Evolutionary conservation across 78 protist genomes (phyloP), one percentile per base, ranked within the genome.

Genomic region (Goniomonas avonlea): DNA sequence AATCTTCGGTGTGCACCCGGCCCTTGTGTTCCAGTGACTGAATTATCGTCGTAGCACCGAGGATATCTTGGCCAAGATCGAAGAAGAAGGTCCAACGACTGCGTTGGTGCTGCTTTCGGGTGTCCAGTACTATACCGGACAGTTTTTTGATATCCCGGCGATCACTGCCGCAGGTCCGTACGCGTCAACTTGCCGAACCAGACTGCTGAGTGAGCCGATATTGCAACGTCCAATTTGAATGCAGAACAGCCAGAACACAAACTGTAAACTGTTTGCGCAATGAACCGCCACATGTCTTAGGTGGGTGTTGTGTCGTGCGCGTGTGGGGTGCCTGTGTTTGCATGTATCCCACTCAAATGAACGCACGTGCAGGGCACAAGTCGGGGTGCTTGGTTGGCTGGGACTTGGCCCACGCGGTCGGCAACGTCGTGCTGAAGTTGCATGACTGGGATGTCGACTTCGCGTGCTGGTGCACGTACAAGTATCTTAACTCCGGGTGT

Each of bases 381-480:
- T n/a, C 60, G 60, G 86, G 84, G 73, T 2, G 45, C 41, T 20
- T 55, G n/a, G 93, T 88, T 17, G 97, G 97, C 32, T 88, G 81
- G 73, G 97, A 94, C 77, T 80, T 88, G 18, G 97, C 97, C 18
- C 97, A 94, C 63, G 97, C 97, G 21, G 94, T 66, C 8, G 95
- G 95, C 45, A 91, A 91, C 65, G 88, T 88, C n/a, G 81, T 53
- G n/a, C 79, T 94, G 25, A 56, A 39, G 43, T 89, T 94, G 25
- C 94, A 94, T 73, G 94, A 87, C 38, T 94, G 97, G 97, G 60
- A 75, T 40, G 92, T 94, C 1, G 97, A 94, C 65, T 94, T 94
- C 66, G 97, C 94, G 0, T 60, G 83, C 53, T 94, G 93, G 94
- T 94, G 97, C 83, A 47, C 90, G 23, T 94, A 94, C 91, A 94